phyloP scores from a whole-genome alignment of 1,139 yeast species.

The Yarrowia galli region DNA sequence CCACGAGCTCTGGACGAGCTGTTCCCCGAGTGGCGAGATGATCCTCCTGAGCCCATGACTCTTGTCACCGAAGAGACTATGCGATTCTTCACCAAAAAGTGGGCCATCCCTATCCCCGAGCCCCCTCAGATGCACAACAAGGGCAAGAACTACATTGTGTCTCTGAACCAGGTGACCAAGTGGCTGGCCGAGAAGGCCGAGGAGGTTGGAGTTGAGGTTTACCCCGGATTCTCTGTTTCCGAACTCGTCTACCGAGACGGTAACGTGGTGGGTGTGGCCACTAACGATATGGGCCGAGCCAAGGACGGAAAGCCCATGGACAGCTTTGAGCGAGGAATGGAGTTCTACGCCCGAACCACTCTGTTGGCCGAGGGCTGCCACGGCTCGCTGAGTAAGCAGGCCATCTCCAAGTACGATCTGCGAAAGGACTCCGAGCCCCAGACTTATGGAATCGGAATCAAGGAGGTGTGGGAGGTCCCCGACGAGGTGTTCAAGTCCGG shows the following conservation, averaged over 20 bases:
- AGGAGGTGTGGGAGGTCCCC: conserved; percentile 96
- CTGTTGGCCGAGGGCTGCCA: conserved; percentile 97
- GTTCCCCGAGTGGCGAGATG: conserved; percentile 69
- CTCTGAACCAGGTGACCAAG: conserved; percentile 80
- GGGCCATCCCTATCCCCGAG: conserved; percentile 78
- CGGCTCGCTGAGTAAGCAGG: conserved; percentile 86
- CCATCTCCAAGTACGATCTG: conserved; percentile 69
- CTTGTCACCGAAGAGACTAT: conserved; percentile 78
- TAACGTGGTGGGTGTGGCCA: conserved; percentile 85
- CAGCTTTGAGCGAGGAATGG: conserved; percentile 94
- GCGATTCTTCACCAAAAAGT: conserved; percentile 66
- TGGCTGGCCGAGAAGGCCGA: conserved; percentile 89
- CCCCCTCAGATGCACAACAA: conserved; percentile 89
- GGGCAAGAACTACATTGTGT: conserved; percentile 78
- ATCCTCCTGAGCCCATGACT: conserved; percentile 75
- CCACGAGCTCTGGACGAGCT: conserved; percentile 86
- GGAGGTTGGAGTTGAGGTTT: conserved; percentile 89
- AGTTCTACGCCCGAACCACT: conserved; percentile 86
- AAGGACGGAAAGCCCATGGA: conserved; percentile 77
- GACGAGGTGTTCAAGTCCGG: conserved; percentile 85
- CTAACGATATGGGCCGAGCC: conserved; percentile 87
- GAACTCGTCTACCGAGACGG: conserved; percentile 71
- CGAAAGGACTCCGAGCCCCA: conserved; percentile 75
- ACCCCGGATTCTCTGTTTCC: conserved; percentile 89
- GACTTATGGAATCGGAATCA: conserved; percentile 93